These are phyloP conservation scores for Cladosporium sp. DNA, from an alignment of 2,329 filamentous ascomycete genomes.

Conservation along the genomic window DNA sequence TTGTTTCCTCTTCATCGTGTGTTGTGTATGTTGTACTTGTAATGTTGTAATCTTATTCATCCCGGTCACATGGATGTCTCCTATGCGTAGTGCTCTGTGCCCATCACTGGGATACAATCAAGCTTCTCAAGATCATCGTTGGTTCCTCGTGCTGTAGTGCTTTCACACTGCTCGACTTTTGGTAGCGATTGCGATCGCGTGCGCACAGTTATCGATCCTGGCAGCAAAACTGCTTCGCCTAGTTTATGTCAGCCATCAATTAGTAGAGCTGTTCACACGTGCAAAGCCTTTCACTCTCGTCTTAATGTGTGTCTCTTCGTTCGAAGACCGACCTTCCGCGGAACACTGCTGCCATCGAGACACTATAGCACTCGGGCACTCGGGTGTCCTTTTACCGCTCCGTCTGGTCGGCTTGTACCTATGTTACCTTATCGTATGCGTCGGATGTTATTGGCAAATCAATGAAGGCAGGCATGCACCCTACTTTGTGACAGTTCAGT, in stretches of 20 bases:
- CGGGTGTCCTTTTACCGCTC: neutral
- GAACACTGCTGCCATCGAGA: neutral
- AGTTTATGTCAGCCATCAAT: neutral
- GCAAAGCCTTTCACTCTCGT: conserved; percentile 3
- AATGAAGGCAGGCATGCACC: neutral
- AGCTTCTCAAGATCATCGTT: neutral
- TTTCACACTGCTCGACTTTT: neutral
- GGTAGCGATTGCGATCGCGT: neutral
- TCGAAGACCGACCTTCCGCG: neutral
- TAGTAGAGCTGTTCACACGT: neutral
- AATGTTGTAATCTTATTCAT: no score
- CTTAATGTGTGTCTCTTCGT: neutral
- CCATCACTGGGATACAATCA: neutral
- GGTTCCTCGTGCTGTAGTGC: no score
- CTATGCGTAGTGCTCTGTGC: neutral
- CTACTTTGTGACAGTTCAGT: neutral
- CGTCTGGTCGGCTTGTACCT: neutral
- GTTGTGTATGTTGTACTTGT: neutral
- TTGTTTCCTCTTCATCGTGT: neutral
- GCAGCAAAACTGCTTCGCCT: neutral
- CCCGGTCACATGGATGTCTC: no score
- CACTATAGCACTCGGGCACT: neutral
- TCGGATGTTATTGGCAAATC: neutral
- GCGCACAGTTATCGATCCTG: neutral
- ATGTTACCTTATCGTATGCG: neutral